Evolutionary conservation across 805 yeast genomes (phyloP).

Genomic region (Candida railenensis): DNA sequence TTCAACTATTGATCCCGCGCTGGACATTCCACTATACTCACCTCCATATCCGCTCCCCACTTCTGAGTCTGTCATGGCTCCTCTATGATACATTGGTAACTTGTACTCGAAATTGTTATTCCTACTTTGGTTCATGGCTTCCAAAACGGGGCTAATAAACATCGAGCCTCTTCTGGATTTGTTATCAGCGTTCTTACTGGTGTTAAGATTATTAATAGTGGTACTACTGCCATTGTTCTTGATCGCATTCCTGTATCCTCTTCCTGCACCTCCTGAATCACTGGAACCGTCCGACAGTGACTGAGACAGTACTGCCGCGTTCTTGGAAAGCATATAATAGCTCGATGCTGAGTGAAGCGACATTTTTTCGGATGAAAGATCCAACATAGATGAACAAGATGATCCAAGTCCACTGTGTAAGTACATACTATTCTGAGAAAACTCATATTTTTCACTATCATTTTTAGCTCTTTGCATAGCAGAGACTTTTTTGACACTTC

Average conservation of each 20-base stretch:
- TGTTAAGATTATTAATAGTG: not conserved
- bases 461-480: slow-evolving; percentile 14
- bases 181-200: slow-evolving; percentile 11
- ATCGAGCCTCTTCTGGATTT: slow-evolving; percentile 35
- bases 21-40: not conserved
- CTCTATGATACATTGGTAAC: slow-evolving; percentile 15
- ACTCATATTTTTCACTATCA: slow-evolving; percentile 6
- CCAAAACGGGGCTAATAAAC: slow-evolving; percentile 53
- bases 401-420: not conserved
- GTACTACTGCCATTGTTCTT: not conserved
- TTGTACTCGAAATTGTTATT: slow-evolving; percentile 8
- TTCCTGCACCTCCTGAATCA: slow-evolving; percentile 14
- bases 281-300: not conserved
- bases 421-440: slow-evolving; percentile 3
- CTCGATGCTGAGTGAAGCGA: slow-evolving; percentile 3
- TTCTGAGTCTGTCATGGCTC: not conserved
- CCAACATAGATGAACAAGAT: slow-evolving; percentile 4
- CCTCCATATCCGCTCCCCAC: slow-evolving; percentile 1
- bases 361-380: slow-evolving; percentile 3
- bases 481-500: slow-evolving; percentile 20
- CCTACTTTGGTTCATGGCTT: slow-evolving; percentile 23
- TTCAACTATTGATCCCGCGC: not conserved
- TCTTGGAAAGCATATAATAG: slow-evolving; percentile 1
- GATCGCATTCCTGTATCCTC: slow-evolving; percentile 28
- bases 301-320: not conserved